phyloP scores from a whole-genome alignment of 2,329 filamentous ascomycete genomes.

The Bimuria novae-zelandiae region DNA sequence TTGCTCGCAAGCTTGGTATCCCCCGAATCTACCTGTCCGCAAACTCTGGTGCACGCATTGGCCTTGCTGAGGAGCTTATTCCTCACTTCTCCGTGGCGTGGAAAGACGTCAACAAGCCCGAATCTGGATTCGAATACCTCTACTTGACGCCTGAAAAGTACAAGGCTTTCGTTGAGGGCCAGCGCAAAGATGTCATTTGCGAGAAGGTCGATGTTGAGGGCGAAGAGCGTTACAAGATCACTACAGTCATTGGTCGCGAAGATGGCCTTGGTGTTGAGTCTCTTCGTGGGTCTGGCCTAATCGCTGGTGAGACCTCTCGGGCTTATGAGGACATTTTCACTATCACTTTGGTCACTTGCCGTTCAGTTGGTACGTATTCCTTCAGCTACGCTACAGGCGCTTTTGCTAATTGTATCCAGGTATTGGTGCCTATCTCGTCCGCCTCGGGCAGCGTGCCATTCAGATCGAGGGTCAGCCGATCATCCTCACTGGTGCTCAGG shows the following conservation, averaged over 20 bases:
- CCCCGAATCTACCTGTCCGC: conserved; percentile 97
- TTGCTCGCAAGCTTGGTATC: conserved; percentile 91
- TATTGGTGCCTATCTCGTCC: conserved; percentile 98
- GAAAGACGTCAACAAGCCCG: conserved; percentile 82
- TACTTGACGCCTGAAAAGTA: conserved; percentile 88
- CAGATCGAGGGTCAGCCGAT: conserved; percentile 99
- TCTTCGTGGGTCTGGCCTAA: conserved; percentile 93
- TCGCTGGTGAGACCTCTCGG: conserved; percentile 93
- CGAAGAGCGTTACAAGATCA: conserved; percentile 91
- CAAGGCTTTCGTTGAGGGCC: conserved; percentile 80
- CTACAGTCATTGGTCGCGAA: conserved; percentile 88
- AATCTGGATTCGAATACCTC: conserved; percentile 93
- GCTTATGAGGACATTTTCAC: conserved; percentile 99
- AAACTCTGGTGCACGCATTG: conserved; percentile 97
- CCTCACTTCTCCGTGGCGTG: conserved; percentile 96
- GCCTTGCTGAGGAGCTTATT: conserved; percentile 94
- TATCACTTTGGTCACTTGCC: conserved; percentile 93
- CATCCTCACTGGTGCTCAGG: conserved; percentile 95
- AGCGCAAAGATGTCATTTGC: conserved; percentile 78
- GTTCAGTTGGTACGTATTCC: conserved; percentile 76
- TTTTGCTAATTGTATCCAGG: conserved; percentile 54
- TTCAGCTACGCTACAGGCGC: conserved; percentile 13
- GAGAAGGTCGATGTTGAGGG: conserved; percentile 85
- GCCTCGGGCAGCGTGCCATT: conserved; percentile 96
- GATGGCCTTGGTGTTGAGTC: conserved; percentile 98